Conservation (phyloP, 805 yeast species). For the Cyberlindnera meyerae region DNA sequence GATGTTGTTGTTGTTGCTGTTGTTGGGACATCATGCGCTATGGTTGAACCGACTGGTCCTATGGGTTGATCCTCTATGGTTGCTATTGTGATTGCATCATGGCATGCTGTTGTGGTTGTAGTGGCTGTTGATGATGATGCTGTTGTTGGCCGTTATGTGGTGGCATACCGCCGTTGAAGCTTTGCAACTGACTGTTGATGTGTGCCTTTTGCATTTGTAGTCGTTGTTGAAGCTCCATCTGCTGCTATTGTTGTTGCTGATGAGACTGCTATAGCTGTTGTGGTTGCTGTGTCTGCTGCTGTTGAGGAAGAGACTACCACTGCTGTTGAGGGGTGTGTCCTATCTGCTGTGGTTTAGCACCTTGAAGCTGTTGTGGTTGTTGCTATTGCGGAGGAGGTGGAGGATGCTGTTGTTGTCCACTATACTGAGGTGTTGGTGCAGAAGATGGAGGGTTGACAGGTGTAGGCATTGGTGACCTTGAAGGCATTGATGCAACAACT, state of each 20-base stretch:
- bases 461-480: too few relatives aligned
- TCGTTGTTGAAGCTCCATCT: constrained; percentile 20
- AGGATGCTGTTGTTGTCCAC: constrained; percentile 9
- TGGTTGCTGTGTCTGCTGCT: constrained; percentile 8
- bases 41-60: constrained; percentile 1
- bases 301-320: constrained; percentile 4
- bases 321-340: too few relatives aligned
- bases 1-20: constrained; percentile 6
- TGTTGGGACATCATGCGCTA: constrained; percentile 19
- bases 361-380: too few relatives aligned
- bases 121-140: constrained; percentile 13
- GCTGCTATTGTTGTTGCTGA: constrained; percentile 7
- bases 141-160: constrained; percentile 20
- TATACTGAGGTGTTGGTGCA: constrained; percentile 5
- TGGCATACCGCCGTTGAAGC: constrained; percentile 11
- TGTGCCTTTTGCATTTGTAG: constrained; percentile 24
- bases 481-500: too few relatives aligned
- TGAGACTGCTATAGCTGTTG: constrained; percentile 5
- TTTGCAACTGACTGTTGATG: constrained; percentile 18
- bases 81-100: constrained; percentile 13
- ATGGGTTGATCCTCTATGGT: too few relatives aligned
- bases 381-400: constrained; percentile 1
- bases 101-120: constrained; percentile 12
- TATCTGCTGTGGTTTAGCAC: too few relatives aligned
- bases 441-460: not conserved